Evolutionary conservation across 768 basidiomycete genomes (phyloP).

Genomic region (Pisolithus sp.): DNA sequence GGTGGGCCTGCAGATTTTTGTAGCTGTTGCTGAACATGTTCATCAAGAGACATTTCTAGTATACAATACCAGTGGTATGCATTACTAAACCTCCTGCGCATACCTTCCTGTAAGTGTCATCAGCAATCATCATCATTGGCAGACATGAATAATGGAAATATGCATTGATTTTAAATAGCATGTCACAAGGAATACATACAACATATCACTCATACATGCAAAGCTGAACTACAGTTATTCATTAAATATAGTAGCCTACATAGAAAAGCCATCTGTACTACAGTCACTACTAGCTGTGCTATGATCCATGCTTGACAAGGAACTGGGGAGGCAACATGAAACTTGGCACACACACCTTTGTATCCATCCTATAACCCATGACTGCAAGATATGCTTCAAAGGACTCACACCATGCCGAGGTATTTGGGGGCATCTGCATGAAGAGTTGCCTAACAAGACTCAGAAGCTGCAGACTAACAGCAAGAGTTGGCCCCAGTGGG

Average conservation of each 20-base stretch:
- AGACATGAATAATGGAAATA: too few relatives aligned
- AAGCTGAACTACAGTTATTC: too few relatives aligned
- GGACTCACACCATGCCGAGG: conserved; percentile 22
- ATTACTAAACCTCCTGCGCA: conserved; percentile 19
- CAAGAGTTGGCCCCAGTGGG: conserved; percentile 25
- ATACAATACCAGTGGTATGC: conserved; percentile 23
- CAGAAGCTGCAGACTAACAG: conserved; percentile 26
- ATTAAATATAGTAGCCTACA: too few relatives aligned
- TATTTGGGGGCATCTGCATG: conserved; percentile 21
- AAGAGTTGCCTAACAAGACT: conserved; percentile 24
- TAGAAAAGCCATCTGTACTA: too few relatives aligned
- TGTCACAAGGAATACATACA: too few relatives aligned
- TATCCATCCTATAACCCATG: conserved; percentile 15
- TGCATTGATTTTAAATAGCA: too few relatives aligned
- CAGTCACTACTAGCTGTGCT: too few relatives aligned
- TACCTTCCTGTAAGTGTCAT: conserved; percentile 13
- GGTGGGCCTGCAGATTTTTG: not conserved
- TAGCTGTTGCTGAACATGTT: conserved; percentile 1
- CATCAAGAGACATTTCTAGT: conserved; percentile 8
- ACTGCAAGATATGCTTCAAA: conserved; percentile 18
- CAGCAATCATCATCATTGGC: not conserved
- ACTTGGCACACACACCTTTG: conserved; percentile 5
- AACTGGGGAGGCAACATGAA: too few relatives aligned
- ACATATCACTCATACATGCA: too few relatives aligned
- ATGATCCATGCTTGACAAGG: too few relatives aligned